phyloP scores from a whole-genome alignment of 371 early-diverging fungal genomes.

The Chytridium lagenaria region DNA sequence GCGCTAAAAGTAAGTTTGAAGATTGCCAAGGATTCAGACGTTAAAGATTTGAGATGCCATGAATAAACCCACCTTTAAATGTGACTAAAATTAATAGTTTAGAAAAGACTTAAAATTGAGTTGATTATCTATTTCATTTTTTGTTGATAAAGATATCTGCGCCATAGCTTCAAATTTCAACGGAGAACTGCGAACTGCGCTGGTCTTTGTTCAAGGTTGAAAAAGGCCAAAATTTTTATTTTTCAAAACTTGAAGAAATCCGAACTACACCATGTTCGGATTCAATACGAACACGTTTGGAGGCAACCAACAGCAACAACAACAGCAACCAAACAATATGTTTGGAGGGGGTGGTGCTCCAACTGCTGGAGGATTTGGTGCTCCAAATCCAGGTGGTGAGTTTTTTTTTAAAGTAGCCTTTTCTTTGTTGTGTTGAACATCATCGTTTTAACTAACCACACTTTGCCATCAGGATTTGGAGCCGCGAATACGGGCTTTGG shows the following conservation, averaged over 20 bases:
- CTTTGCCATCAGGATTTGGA: not conserved
- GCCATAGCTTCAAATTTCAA: too few relatives aligned
- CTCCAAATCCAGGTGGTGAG: constrained; percentile 36
- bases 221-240: not conserved
- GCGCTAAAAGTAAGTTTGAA: too few relatives aligned
- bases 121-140: too few relatives aligned
- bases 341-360: constrained; percentile 61
- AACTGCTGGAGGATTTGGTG: constrained; percentile 52
- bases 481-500: constrained; percentile 23
- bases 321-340: constrained; percentile 54
- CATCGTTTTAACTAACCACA: constrained; percentile 34
- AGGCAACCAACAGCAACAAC: constrained; percentile 64
- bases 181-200: too few relatives aligned
- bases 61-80: too few relatives aligned
- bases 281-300: not conserved
- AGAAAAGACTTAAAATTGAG: too few relatives aligned
- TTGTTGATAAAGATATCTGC: too few relatives aligned
- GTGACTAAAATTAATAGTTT: too few relatives aligned
- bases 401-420: not conserved
- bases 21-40: too few relatives aligned
- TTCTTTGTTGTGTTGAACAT: constrained; percentile 27
- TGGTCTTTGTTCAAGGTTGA: too few relatives aligned
- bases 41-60: too few relatives aligned
- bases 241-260: not conserved
- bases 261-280: not conserved